These are phyloP conservation scores for Coelastrella sp. DNA, from an alignment of 139 green algal genomes.

Conservation along the genomic window DNA sequence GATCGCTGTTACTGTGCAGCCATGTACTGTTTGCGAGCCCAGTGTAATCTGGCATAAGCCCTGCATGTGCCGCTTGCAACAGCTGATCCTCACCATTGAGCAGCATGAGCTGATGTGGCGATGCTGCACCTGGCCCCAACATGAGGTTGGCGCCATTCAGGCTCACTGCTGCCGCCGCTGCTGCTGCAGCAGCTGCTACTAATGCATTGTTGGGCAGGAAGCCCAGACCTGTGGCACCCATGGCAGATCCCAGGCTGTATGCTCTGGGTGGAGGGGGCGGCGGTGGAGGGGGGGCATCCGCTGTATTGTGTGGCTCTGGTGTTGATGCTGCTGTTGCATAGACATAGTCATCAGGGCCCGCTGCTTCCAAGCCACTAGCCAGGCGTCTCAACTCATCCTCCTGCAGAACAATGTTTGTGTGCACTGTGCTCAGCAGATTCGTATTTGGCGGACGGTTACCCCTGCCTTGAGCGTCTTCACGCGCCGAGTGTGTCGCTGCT, in stretches of 20 bases:
- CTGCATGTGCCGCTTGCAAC: not conserved
- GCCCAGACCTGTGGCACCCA: not conserved
- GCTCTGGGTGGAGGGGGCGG: conserved; percentile 17
- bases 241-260: not conserved
- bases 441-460: no score
- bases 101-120: conserved; percentile 39
- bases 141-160: not conserved
- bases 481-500: no score
- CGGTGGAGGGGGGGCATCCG: not conserved
- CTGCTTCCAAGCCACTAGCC: conserved; percentile 27
- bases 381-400: conserved; percentile 39
- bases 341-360: conserved; percentile 39
- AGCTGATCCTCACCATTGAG: not conserved
- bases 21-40: not conserved
- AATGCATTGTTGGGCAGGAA: conserved; percentile 9
- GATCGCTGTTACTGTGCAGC: conserved; percentile 40
- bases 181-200: conserved; percentile 27
- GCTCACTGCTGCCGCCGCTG: conserved; percentile 23
- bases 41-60: not conserved
- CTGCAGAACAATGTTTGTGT: not conserved
- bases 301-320: not conserved
- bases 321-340: conserved; percentile 32
- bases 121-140: not conserved
- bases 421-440: no score
- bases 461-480: no score